Evolutionary conservation across 1,284 basidiomycete genomes (phyloP).

Genomic region (Papiliotrema nemorosa): DNA sequence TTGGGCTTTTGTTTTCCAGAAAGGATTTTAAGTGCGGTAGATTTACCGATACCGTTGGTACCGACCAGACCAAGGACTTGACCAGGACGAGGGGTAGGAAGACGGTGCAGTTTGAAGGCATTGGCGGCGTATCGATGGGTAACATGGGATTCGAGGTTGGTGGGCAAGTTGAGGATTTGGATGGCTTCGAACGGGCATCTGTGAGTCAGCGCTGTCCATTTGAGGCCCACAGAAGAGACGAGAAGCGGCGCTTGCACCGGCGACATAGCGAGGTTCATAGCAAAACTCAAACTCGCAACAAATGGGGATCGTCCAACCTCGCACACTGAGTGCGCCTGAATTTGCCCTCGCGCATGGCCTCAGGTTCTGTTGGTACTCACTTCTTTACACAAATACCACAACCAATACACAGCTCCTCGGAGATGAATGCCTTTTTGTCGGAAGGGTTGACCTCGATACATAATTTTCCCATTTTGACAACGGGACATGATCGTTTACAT

Average conservation of each 20-base stretch:
- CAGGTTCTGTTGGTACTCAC: constrained; percentile 55
- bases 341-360: too few relatives aligned
- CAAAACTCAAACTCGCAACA: too few relatives aligned
- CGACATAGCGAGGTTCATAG: too few relatives aligned
- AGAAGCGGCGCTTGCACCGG: too few relatives aligned
- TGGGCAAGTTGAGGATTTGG: constrained; percentile 93
- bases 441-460: constrained; percentile 94
- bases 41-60: constrained; percentile 98
- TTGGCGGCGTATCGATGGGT: constrained; percentile 97
- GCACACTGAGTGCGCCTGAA: too few relatives aligned
- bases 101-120: constrained; percentile 93
- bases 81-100: constrained; percentile 90
- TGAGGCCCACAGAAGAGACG: not conserved
- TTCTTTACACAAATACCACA: constrained; percentile 99
- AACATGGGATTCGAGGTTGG: constrained; percentile 87
- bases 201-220: not conserved
- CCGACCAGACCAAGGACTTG: constrained; percentile 94
- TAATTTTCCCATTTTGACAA: constrained; percentile 96
- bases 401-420: constrained; percentile 92
- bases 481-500: constrained; percentile 76
- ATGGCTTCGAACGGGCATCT: constrained; percentile 98
- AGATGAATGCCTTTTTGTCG: constrained; percentile 96
- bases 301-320: too few relatives aligned
- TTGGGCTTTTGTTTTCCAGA: constrained; percentile 89
- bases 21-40: constrained; percentile 89